A percentile compares a stretch with the other conserved stretches of the same genome.
These are phyloP conservation scores for Alternaria incomplexa DNA, from an alignment of 2,329 filamentous ascomycete species.

Conservation along the genomic window DNA sequence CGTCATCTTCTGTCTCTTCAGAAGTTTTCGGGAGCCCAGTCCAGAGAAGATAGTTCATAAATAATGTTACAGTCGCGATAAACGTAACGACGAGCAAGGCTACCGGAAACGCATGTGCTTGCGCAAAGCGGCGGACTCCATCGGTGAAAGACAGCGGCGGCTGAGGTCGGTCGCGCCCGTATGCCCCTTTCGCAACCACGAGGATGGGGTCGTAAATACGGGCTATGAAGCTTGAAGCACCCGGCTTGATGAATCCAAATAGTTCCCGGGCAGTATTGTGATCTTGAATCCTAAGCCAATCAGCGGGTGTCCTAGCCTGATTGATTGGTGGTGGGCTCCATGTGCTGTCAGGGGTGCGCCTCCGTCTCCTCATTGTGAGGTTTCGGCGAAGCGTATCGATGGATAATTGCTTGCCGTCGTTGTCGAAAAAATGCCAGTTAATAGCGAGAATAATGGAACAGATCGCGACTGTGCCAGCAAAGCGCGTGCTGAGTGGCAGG, in stretches of 20 bases:
- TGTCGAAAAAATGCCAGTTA: constrained; percentile 79
- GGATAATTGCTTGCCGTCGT: constrained; percentile 52
- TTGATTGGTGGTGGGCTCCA: constrained; percentile 65
- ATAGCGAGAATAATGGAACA: constrained; percentile 74
- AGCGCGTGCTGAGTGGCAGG: constrained; percentile 71
- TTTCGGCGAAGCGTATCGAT: constrained; percentile 27
- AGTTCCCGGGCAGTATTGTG: constrained; percentile 79
- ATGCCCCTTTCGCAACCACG: constrained; percentile 72
- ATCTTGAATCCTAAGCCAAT: constrained; percentile 79
- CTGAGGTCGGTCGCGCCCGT: constrained; percentile 64
- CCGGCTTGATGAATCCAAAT: constrained; percentile 76
- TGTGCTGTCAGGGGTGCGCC: constrained; percentile 15
- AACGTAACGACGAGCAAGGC: constrained; percentile 67
- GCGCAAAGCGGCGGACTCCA: constrained; percentile 54
- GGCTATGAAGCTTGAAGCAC: constrained; percentile 73
- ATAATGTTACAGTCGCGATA: constrained; percentile 68
- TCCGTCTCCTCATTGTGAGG: constrained; percentile 29
- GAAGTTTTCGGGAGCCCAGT: constrained; percentile 60
- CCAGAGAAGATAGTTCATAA: constrained; percentile 78
- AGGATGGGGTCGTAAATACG: constrained; percentile 76
- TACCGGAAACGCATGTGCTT: constrained; percentile 74
- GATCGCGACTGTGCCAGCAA: constrained; percentile 76
- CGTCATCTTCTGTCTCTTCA: constrained; percentile 55
- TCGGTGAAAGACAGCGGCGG: constrained; percentile 60
- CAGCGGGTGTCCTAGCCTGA: constrained; percentile 75